Base-by-base conservation (phyloP, 2,329 filamentous ascomycete species). In the Clonostachys rhizophaga region DNA sequence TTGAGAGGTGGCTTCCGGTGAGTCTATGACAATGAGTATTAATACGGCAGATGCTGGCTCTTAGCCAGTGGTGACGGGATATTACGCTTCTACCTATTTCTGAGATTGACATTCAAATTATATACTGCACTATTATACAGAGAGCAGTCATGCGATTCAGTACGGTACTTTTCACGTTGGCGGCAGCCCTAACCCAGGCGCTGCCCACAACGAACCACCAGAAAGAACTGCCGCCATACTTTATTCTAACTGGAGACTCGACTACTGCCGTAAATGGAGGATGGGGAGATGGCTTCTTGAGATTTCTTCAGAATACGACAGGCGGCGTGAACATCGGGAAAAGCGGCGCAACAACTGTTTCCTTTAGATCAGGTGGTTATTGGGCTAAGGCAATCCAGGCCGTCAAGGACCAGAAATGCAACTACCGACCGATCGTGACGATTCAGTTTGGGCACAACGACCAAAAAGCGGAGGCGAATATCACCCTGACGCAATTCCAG, bases 371-470 rank as follows among this genome's bases (percentile, higher is more conserved):
- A 0, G 70, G 71, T 1, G 76, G 79, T 0, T 66, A 76, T 46
- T 85, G 81, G 81, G 62, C 52, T 1, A 65, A 65, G 1, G 69
- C 80, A 0, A 63, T 81, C 1, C 50, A 57, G 3, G 62, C 71
- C 2, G 64, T 81, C 1, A 58, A 60, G 30, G 61, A 63, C 10
- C 24, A 30, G 24, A 30, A 30, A 10, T 10, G 24, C 24, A 30
- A 30, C 8, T 30, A 30, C 24, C 24, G 24, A 30, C 24, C 24
- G 24, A 30, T 30, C 9, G 24, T 30, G 24, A 30, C 24, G 9
- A 30, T 30, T 5, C 54, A 83, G 69, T 84, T 83, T 50, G 81
- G 81, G 5, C 79, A 84, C 58, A 84, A 84, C 50, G 81, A 84
- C 57, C 80, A 76, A 54, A 83, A 81, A 52, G 48, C 66, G 1